Evolutionary conservation across 1,139 yeast species (phyloP), one percentile per base, ranked within the genome.

Genomic region (Geotrichum phurueaensis): DNA sequence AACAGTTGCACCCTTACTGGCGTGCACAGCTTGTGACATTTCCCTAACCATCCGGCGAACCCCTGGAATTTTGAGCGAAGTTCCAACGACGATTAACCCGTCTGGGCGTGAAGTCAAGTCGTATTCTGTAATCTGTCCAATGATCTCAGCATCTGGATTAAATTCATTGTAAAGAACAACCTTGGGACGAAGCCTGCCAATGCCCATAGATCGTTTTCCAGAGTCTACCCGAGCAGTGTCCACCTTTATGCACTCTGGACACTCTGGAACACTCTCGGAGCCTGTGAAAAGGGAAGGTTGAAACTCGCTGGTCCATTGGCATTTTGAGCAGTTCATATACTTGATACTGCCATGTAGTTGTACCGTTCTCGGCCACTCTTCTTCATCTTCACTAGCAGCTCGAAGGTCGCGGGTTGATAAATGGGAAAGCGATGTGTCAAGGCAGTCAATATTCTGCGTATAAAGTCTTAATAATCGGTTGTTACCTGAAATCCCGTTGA

Each of bases 321-420:
- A 90, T 70, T 85, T 85, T 2, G 92, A 84, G 70, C 97, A 90
- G 61, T 84, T 81, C 75, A 89, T 79, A 62, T 84, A 79, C 64
- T 83, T 83, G 31, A 89, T 78, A 61, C 86, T 85, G 0, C 97
- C 97, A 73, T 90, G 97, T n/a, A 90, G 77, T 73, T 89, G 97
- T 12, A 90, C 80, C 0, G 84, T 77, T 58, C 74, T 76, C 0
- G 87, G 87, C 65, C 75, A 79, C 4, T 81, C 79, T n/a, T 75
- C 76, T 53, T 68, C 73, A 48, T 82, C 71, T 0, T 85, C 85
- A 0, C 74, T 75, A 6, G n/a, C 18, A 39, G 45, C 20, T 15
- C 20, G 45, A 39, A 39, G 45, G 6, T 39, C 20, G 33, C 74
- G 72, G 0, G 85, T 80, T 15, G 73, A 79, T 61, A 89, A 75